phyloP scores from a whole-genome alignment of 2,329 filamentous ascomycete species.

The Albifimbria verrucaria region DNA sequence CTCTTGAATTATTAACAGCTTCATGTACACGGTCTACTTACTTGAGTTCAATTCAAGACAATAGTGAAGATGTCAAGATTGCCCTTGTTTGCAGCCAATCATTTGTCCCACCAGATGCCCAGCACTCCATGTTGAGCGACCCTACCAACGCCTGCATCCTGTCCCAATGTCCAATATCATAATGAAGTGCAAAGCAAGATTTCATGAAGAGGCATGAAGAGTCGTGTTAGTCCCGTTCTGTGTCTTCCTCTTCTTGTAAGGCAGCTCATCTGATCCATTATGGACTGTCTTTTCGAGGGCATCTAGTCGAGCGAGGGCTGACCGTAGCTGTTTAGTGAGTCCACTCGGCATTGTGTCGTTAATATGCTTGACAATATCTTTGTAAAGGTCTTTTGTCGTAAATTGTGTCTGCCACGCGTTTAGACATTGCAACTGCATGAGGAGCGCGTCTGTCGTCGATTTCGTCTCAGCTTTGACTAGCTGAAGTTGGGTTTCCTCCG shows the following conservation, averaged over 20 bases:
- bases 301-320: slow-evolving; percentile 14
- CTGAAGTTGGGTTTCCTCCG: slow-evolving; percentile 5
- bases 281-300: slow-evolving; percentile 13
- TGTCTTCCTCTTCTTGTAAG: slow-evolving; percentile 18
- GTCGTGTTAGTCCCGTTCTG: slow-evolving; percentile 11
- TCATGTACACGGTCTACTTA: no score
- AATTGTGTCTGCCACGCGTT: slow-evolving; percentile 49
- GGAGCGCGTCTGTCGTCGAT: slow-evolving; percentile 27
- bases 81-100: no score
- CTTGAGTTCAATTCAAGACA: no score
- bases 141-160: background rate
- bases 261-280: slow-evolving; percentile 4
- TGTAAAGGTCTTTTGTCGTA: slow-evolving; percentile 37
- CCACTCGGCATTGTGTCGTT: slow-evolving; percentile 21
- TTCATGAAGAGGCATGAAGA: background rate
- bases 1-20: no score
- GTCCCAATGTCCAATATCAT: background rate
- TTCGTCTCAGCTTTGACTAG: slow-evolving; percentile 19
- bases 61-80: background rate
- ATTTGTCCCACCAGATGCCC: no score
- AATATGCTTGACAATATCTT: slow-evolving; percentile 36
- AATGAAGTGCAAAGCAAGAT: background rate
- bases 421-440: slow-evolving; percentile 34
- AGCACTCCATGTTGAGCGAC: background rate
- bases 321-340: slow-evolving; percentile 12